Evolutionary conservation across 148 eudicot species (phyloP), one percentile per base, ranked within the genome.

Genomic region (Rhododendron mucronatum): DNA sequence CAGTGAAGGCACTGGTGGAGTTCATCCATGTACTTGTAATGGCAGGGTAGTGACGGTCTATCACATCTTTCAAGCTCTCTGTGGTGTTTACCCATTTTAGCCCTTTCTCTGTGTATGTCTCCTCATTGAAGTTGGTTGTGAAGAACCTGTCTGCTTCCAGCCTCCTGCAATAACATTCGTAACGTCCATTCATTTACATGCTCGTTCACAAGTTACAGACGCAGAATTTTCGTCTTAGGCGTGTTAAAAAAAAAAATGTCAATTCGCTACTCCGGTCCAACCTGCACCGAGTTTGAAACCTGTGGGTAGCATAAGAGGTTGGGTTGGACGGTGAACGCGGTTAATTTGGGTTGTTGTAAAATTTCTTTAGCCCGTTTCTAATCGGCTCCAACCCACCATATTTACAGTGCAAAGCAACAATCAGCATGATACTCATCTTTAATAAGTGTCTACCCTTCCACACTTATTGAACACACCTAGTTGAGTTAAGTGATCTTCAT

Each of bases 11-110:
- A 45, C 89, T 88, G n/a, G 79, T 53, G 3, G 88, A 84, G 55
- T 87, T 91, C 88, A 91, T 88, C 93, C 91, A 91, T 81, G 78
- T 89, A 8, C 30, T 44, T 16, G 89, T 88, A 91, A 91, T 91
- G 35, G 87, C 86, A 1, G 91, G 89, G 71, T 84, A 85, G 65
- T 89, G 90, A 2, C 93, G 85, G 73, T 89, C 88, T 23, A 91
- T 67, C 21, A 91, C 93, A 88, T 89, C 90, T 77, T 87, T 91
- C 48, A 91, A 61, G 80, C 81, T 84, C 30, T 91, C 93, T 7
- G 93, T 91, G 1, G 71, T 89, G 85, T 91, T 89, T 18, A 91
- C 90, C 91, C 93, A 88, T 82, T 91, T 80, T 10, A 91, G 47
- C 2, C 93, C 93, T 57, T 88, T 88, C 90, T 89, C 84, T 30